Evolutionary conservation across 352 stramenopile species (phyloP).

Genomic region (Phytophthora europaea): DNA sequence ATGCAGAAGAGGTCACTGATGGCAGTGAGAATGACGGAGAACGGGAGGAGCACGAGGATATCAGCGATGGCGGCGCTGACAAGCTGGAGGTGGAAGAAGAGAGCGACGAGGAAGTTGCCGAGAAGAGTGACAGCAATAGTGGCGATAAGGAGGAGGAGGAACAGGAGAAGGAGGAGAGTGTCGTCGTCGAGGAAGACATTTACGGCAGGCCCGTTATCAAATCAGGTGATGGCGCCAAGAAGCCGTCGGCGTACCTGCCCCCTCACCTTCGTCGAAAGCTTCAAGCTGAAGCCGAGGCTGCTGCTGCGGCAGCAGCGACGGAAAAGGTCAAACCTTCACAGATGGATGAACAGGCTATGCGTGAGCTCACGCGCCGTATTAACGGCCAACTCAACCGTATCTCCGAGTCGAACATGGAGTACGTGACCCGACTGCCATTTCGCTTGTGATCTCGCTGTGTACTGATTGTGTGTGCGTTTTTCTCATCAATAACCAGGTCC

Average conservation of each 20-base stretch:
- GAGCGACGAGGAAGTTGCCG: constrained; percentile 35
- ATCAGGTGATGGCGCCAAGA: constrained; percentile 43
- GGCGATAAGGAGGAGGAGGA: constrained; percentile 23
- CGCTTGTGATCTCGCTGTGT: not conserved
- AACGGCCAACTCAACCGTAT: constrained; percentile 94
- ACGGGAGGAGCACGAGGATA: constrained; percentile 17
- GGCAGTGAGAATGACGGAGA: constrained; percentile 33
- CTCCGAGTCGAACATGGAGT: constrained; percentile 93
- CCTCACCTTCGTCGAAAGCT: constrained; percentile 85
- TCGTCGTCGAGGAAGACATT: constrained; percentile 83
- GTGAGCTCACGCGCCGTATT: constrained; percentile 77
- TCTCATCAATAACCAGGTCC: constrained; percentile 40
- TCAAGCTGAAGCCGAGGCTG: constrained; percentile 52
- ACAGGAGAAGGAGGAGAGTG: constrained; percentile 43
- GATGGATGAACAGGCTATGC: constrained; percentile 80
- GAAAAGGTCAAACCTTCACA: constrained; percentile 48
- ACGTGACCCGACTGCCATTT: constrained; percentile 13
- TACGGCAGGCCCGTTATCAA: constrained; percentile 85
- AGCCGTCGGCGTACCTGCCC: constrained; percentile 83
- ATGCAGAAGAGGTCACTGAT: constrained; percentile 17
- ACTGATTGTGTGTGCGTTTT: constrained; percentile 19
- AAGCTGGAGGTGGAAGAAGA: constrained; percentile 38
- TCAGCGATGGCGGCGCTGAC: constrained; percentile 30
- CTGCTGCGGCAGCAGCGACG: constrained; percentile 39
- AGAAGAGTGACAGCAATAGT: constrained; percentile 20